phyloP scores from a whole-genome alignment of 345 rosid genomes.

The Hibiscus trionum region DNA sequence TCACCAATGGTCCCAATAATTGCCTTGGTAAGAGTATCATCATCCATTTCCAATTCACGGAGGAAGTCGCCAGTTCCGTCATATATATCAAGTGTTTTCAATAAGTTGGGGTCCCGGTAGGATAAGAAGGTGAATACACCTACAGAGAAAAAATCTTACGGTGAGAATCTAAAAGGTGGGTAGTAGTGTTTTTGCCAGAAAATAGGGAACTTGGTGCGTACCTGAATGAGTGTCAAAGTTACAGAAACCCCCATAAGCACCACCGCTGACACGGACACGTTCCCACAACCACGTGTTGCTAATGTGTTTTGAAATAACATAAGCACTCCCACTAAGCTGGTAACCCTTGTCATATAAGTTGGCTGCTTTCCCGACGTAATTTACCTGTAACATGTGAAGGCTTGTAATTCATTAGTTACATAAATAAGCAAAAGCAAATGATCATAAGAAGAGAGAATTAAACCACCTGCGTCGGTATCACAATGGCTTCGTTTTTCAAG shows the following conservation, averaged over 20 bases:
- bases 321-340: constrained; percentile 77
- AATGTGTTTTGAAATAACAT: constrained; percentile 83
- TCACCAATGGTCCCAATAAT: constrained; percentile 97
- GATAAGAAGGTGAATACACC: constrained; percentile 86
- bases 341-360: constrained; percentile 73
- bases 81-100: constrained; percentile 81
- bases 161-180: constrained; percentile 6
- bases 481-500: constrained; percentile 75
- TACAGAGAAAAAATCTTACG: constrained; percentile 17
- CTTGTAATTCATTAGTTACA: not conserved
- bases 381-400: constrained; percentile 49
- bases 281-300: constrained; percentile 98
- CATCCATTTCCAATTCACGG: constrained; percentile 71
- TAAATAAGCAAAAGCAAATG: not conserved
- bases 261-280: constrained; percentile 92
- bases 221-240: constrained; percentile 96
- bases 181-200: not conserved
- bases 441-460: not conserved
- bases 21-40: constrained; percentile 80
- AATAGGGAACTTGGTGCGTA: constrained; percentile 14
- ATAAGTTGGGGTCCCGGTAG: constrained; percentile 86
- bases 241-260: constrained; percentile 98
- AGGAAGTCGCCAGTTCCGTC: constrained; percentile 84
- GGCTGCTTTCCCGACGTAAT: constrained; percentile 93
- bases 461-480: constrained; percentile 86